These are phyloP conservation scores for Chaetomiaceae sp. DNA, from an alignment of 2,329 filamentous ascomycete genomes.

Conservation along the genomic window DNA sequence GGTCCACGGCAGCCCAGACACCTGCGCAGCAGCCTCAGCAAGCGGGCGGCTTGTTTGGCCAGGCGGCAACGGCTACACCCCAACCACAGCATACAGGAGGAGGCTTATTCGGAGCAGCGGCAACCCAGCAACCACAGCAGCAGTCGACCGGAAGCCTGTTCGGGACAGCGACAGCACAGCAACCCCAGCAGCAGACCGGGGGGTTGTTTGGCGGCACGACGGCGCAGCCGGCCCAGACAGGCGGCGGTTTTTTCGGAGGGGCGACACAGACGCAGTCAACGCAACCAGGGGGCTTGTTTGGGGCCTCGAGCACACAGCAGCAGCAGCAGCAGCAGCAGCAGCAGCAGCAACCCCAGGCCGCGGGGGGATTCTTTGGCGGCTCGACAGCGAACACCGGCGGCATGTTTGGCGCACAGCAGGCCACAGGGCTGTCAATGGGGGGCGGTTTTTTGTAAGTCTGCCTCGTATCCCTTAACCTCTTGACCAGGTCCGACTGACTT, in stretches of 20 bases:
- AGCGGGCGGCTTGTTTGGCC: constrained; percentile 30
- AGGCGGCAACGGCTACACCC: constrained; percentile 13
- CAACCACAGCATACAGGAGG: constrained; percentile 27
- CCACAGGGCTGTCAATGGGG: constrained; percentile 5
- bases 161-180: constrained; percentile 22
- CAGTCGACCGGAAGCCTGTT: constrained; percentile 19
- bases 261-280: constrained; percentile 14
- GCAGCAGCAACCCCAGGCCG: constrained; percentile 19
- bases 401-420: constrained; percentile 29
- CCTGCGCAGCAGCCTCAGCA: constrained; percentile 27
- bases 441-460: constrained; percentile 25
- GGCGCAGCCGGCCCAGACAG: constrained; percentile 13
- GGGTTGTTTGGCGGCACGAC: constrained; percentile 21
- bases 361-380: constrained; percentile 19
- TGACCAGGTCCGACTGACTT: constrained; percentile 1
- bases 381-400: constrained; percentile 33
- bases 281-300: constrained; percentile 17
- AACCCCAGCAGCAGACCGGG: constrained; percentile 21
- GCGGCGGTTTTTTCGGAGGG: constrained; percentile 21
- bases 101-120: constrained; percentile 29
- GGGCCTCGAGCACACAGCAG: constrained; percentile 16
- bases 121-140: constrained; percentile 10
- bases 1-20: constrained; percentile 3
- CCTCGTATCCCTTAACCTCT: background rate
- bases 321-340: constrained; percentile 23